Evolutionary conservation across 805 yeast species (phyloP).

Genomic region (Schizosaccharomyces pombe): ASM294v3 CU329670.1:1101001-1101500

Average conservation of each 20-base stretch:
- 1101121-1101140: conserved; percentile 66
- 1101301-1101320: conserved; percentile 38
- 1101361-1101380: conserved; percentile 54
- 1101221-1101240: conserved; percentile 35
- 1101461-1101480: background rate
- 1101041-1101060: conserved; percentile 9
- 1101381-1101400: conserved; percentile 30
- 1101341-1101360: conserved; percentile 47
- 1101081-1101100: conserved; percentile 55
- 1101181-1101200: conserved; percentile 55
- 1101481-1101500: background rate
- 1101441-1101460: conserved; percentile 6
- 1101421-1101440: conserved; percentile 23
- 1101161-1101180: conserved; percentile 27
- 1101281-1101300: background rate
- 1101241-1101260: conserved; percentile 7
- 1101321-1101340: conserved; percentile 55
- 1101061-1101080: conserved; percentile 30
- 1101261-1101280: conserved; percentile 1
- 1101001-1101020: background rate
- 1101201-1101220: conserved; percentile 59
- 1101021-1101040: conserved; percentile 4
- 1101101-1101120: conserved; percentile 66
- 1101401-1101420: conserved; percentile 38
- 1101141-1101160: conserved; percentile 51